These are phyloP conservation scores for Sordariomycetes sp. DNA, from an alignment of 2,329 filamentous ascomycete species.

Conservation along the genomic window DNA sequence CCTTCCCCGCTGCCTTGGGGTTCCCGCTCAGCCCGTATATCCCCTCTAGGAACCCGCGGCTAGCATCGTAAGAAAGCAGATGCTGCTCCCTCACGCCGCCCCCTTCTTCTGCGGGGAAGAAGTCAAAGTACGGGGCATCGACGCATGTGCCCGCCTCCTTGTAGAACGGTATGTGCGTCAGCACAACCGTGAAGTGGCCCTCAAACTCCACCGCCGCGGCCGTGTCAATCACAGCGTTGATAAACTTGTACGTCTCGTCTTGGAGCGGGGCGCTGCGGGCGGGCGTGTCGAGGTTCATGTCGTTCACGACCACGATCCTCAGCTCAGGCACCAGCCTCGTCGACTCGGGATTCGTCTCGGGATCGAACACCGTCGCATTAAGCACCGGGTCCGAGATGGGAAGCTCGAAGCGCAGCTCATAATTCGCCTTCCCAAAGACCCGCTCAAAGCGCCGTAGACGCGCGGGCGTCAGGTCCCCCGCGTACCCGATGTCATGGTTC, in stretches of 20 bases:
- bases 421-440: constrained; percentile 79
- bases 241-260: constrained; percentile 62
- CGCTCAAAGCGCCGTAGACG: constrained; percentile 71
- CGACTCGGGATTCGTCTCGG: constrained; percentile 27
- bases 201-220: constrained; percentile 46
- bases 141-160: constrained; percentile 74
- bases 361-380: constrained; percentile 26
- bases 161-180: constrained; percentile 87
- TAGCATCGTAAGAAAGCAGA: constrained; percentile 63
- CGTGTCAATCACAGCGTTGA: constrained; percentile 54
- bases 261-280: constrained; percentile 55
- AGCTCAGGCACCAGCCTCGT: constrained; percentile 50
- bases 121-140: constrained; percentile 73
- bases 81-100: constrained; percentile 82
- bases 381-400: constrained; percentile 25
- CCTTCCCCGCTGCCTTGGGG: constrained; percentile 39
- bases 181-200: constrained; percentile 64
- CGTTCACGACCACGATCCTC: constrained; percentile 76
- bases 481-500: constrained; percentile 95
- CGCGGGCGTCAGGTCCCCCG: constrained; percentile 70
- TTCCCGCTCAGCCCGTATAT: constrained; percentile 67
- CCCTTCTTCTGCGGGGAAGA: constrained; percentile 52
- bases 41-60: constrained; percentile 65
- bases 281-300: constrained; percentile 86
- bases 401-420: constrained; percentile 66